Percentiles rank a stretch among this genome's conserved stretches.
Conservation (phyloP, 1,139 yeast genomes). For the Geotrichum aggregatum region DNA sequence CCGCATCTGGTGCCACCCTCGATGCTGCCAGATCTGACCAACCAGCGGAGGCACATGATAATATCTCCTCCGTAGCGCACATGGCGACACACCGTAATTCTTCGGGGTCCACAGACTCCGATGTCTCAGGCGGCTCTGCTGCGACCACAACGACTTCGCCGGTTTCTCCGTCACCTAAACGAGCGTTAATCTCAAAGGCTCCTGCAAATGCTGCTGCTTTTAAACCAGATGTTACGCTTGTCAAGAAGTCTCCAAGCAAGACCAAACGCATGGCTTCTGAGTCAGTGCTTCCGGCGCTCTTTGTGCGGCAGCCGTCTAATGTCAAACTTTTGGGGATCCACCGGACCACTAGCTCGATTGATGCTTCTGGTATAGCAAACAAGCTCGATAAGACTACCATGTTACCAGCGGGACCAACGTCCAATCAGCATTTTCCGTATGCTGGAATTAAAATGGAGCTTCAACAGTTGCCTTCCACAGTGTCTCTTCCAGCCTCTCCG, state of each 20-base stretch:
- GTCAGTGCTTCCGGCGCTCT: slow-evolving; percentile 15
- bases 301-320: slow-evolving; percentile 11
- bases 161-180: slow-evolving; percentile 10
- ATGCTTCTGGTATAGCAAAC: background rate
- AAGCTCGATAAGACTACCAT: background rate
- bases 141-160: background rate
- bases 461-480: background rate
- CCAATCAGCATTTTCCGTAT: background rate
- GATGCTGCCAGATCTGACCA: background rate
- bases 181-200: background rate
- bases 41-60: too few relatives aligned
- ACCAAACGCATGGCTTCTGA: slow-evolving; percentile 14
- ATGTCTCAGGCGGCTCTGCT: background rate
- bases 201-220: slow-evolving; percentile 15
- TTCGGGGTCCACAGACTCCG: background rate
- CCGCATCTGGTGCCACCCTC: background rate
- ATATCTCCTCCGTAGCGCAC: too few relatives aligned
- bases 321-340: slow-evolving; percentile 12
- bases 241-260: slow-evolving; percentile 6
- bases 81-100: background rate
- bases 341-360: slow-evolving; percentile 8
- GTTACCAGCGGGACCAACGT: background rate
- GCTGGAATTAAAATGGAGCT: slow-evolving; percentile 1
- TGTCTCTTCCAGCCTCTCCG: slow-evolving; percentile 10
- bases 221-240: background rate